Percentiles rank a stretch among this genome's conserved stretches.
Conservation (phyloP, 2,329 filamentous ascomycete species). For the Immersiporthe knoxdaviesiana region DNA sequence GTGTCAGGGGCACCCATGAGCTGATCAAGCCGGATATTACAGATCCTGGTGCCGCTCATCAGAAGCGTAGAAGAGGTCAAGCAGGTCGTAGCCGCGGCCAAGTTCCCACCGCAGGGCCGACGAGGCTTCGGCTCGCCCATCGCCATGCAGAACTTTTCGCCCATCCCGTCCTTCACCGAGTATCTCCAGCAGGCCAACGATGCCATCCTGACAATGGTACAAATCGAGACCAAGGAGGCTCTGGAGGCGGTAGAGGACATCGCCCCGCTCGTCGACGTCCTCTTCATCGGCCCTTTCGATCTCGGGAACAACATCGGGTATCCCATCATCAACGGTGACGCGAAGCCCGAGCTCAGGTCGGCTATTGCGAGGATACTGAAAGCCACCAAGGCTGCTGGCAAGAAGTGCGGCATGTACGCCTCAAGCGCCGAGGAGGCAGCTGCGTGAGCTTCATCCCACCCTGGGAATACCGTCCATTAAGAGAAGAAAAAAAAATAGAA, state of each 20-base stretch:
- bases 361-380: constrained; percentile 62
- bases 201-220: constrained; percentile 65
- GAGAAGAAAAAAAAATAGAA: no score
- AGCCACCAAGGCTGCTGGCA: constrained; percentile 63
- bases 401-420: constrained; percentile 67
- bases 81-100: constrained; percentile 53
- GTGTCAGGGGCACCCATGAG: not conserved
- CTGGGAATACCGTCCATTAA: not conserved
- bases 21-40: constrained; percentile 9
- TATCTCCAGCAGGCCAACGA: constrained; percentile 62
- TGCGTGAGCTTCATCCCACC: constrained; percentile 23
- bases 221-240: constrained; percentile 69
- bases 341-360: constrained; percentile 60
- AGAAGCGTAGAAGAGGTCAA: constrained; percentile 57
- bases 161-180: constrained; percentile 53
- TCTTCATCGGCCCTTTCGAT: constrained; percentile 70
- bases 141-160: constrained; percentile 52
- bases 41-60: constrained; percentile 58
- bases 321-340: constrained; percentile 63
- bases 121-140: constrained; percentile 62
- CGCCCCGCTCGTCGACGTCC: constrained; percentile 63
- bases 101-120: constrained; percentile 59
- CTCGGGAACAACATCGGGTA: constrained; percentile 62
- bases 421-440: constrained; percentile 59
- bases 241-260: constrained; percentile 64